phyloP scores from a whole-genome alignment of 805 yeast species.

The Clavispora carvajalis region DNA sequence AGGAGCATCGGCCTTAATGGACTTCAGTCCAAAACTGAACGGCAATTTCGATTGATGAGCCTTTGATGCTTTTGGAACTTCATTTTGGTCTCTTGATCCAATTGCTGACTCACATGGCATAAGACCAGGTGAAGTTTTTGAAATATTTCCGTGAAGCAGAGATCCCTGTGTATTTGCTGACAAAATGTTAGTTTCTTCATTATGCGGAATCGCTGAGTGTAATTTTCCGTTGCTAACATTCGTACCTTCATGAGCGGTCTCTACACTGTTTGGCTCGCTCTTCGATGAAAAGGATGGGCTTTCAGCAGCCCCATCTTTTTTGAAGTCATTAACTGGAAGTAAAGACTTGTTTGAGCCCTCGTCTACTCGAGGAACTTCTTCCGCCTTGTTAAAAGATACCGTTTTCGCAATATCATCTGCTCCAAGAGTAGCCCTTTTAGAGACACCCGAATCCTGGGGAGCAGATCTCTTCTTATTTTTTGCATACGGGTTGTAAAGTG shows the following conservation, averaged over 20 bases:
- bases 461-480: conserved; percentile 8
- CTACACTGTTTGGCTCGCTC: neutral
- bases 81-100: neutral
- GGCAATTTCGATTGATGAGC: neutral
- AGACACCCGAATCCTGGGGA: conserved; percentile 5
- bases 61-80: conserved; percentile 6
- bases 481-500: conserved; percentile 15
- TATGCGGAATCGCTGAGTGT: neutral
- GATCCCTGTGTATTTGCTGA: too few relatives aligned
- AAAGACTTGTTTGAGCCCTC: neutral
- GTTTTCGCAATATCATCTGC: conserved; percentile 36
- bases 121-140: too few relatives aligned
- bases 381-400: conserved; percentile 28
- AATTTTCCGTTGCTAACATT: neutral
- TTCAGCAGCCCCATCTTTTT: neutral
- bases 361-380: conserved; percentile 15
- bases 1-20: neutral
- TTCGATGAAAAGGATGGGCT: neutral
- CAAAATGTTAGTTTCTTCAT: neutral
- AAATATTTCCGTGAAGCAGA: too few relatives aligned
- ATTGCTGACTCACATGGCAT: neutral
- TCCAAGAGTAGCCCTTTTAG: conserved; percentile 10
- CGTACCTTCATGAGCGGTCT: neutral
- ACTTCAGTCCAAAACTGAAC: conserved; percentile 2
- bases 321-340: neutral